These are phyloP conservation scores for Athelia sp. DNA, from an alignment of 1,284 basidiomycete genomes.

Conservation along the genomic window DNA sequence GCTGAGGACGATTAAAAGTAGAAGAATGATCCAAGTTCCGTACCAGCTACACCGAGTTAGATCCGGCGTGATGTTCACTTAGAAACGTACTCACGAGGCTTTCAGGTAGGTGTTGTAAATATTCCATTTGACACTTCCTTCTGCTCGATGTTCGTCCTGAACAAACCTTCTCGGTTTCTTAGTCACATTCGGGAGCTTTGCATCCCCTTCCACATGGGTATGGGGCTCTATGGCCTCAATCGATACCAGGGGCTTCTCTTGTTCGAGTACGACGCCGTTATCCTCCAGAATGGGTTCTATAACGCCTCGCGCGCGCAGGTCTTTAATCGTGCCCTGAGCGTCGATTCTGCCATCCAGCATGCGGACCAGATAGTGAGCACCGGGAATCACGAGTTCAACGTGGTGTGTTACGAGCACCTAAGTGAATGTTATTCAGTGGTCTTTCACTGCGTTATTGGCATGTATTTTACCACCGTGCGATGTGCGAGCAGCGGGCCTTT, in stretches of 20 bases:
- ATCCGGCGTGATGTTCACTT: background rate
- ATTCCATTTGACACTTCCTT: conserved; percentile 58
- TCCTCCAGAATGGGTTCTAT: conserved; percentile 41
- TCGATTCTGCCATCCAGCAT: conserved; percentile 72
- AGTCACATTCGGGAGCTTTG: conserved; percentile 13
- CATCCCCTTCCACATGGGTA: conserved; percentile 23
- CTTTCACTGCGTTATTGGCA: conserved; percentile 36
- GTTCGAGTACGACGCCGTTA: conserved; percentile 15
- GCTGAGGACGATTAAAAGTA: conserved; percentile 29
- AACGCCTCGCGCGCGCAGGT: conserved; percentile 45
- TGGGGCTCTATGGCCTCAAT: conserved; percentile 12
- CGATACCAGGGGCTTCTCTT: conserved; percentile 17
- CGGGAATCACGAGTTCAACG: conserved; percentile 68
- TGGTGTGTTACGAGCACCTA: conserved; percentile 73
- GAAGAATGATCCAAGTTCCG: conserved; percentile 42
- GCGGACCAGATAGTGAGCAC: conserved; percentile 64
- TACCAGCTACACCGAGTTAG: conserved; percentile 33
- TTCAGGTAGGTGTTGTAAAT: conserved; percentile 63
- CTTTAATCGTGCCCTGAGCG: conserved; percentile 58
- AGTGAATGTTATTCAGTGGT: conserved; percentile 14
- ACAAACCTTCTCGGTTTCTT: conserved; percentile 48
- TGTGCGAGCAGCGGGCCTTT: conserved; percentile 58
- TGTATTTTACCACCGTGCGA: conserved; percentile 51
- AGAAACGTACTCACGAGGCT: conserved; percentile 34
- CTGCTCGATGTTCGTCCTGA: conserved; percentile 53